Base-by-base conservation (phyloP, 176 grass and related monocot species). In the Lolium rigidum region DNA sequence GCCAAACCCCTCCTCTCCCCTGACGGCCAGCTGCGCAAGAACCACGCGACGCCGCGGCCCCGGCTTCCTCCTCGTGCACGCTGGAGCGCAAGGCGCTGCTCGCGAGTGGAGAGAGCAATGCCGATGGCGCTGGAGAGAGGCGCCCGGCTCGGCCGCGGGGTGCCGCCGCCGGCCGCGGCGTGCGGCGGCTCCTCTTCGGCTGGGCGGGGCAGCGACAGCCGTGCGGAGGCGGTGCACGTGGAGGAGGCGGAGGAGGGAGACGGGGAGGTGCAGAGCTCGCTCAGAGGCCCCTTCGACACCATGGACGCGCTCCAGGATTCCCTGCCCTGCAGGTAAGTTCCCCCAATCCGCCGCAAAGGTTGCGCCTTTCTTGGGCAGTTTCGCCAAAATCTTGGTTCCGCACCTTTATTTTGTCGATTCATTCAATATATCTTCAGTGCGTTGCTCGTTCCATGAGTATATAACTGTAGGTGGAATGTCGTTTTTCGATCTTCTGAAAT, bases 281-380 rank as follows among this genome's bases (percentile, higher is more conserved):
- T 57, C 74, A 93, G 54, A 79, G 92, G 92, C 1, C 64, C 95
- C 26, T 80, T 97, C 49, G 89, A 97, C 64, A 91, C 92, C 76
- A 93, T 97, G 92, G 95, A 95, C 73, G 76, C 84, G 28, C 82
- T 97, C 14, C 88, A 97, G 86, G 92, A 88, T 18, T 91, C 88
- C n/a, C 92, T 94, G 44, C 82, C 87, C 67, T 64, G 75, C 54
- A 95, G 92, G 92, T 97, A 38, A 87, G 69, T n/a, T 21, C 60
- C 51, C 54, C 46, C 71, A 58, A 74, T 72, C 56, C 56, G 1
- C 83, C 26, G 46, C 18, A 73, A 67, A 54, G 83, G 46, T 74
- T 3, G 74, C 3, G 18, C 63, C 51, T 73, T 82, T 16, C 11
- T 79, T 25, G 15, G 22, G 18, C n/a, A 52, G n/a, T 82, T 85